These are phyloP conservation scores for Ceriops zippeliana DNA, from an alignment of 345 rosid genomes.

Conservation along the genomic window DNA sequence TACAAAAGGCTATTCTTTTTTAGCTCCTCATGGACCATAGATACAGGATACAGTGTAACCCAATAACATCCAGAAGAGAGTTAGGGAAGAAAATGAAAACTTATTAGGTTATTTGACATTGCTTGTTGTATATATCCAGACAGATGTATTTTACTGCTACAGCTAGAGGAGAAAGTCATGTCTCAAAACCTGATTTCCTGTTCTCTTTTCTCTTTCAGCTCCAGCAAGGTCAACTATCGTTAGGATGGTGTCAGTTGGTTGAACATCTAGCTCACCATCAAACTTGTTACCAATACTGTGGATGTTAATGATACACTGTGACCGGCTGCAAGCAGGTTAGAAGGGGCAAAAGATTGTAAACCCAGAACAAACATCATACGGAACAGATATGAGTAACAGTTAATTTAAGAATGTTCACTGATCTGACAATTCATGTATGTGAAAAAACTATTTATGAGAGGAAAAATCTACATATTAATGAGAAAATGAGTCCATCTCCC, in stretches of 20 bases:
- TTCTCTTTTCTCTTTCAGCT: constrained; percentile 89
- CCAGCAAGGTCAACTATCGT: constrained; percentile 94
- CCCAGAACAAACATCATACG: not conserved
- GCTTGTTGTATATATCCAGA: not conserved
- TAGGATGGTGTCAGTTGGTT: constrained; percentile 42
- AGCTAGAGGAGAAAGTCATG: not conserved
- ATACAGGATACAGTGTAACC: not conserved
- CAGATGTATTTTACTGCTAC: not conserved
- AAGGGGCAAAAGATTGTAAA: not conserved
- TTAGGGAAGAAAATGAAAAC: too few species aligned
- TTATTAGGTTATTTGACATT: not conserved
- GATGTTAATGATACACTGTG: constrained; percentile 87
- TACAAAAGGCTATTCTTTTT: not conserved
- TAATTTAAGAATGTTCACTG: too few species aligned
- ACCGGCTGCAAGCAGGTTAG: constrained; percentile 57
- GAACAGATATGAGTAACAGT: too few species aligned
- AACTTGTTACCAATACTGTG: constrained; percentile 26
- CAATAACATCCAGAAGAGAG: not conserved
- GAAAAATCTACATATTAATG: too few species aligned
- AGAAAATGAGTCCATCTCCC: too few species aligned
- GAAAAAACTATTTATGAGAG: too few species aligned
- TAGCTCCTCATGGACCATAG: not conserved
- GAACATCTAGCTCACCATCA: constrained; percentile 32
- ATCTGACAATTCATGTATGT: too few species aligned
- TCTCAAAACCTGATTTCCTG: constrained; percentile 76